A percentile compares a stretch with the other conserved stretches of the same genome.
Evolutionary conservation across 2,329 filamentous ascomycete genomes (phyloP).

Genomic region (Aspergillus persii): DNA sequence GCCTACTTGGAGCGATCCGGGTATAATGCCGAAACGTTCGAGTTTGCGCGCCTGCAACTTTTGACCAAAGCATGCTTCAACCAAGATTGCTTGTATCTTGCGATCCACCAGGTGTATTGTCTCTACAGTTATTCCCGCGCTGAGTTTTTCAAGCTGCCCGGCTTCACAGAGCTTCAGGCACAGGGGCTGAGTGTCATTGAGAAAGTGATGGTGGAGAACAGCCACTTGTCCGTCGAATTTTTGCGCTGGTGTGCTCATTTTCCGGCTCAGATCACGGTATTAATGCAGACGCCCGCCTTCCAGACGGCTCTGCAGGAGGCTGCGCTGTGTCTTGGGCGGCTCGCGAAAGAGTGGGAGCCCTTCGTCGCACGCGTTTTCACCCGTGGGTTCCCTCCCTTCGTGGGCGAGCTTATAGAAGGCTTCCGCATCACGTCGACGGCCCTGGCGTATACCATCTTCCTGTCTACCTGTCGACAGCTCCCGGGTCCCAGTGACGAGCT

Average conservation of each 20-base stretch:
- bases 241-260: conserved; percentile 50
- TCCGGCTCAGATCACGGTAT: conserved; percentile 38
- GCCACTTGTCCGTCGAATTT: conserved; percentile 37
- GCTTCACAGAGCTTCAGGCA: conserved; percentile 29
- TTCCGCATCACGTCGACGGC: conserved; percentile 52
- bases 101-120: conserved; percentile 65
- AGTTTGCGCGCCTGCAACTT: conserved; percentile 50
- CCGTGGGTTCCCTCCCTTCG: conserved; percentile 54
- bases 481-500: conserved; percentile 13
- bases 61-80: conserved; percentile 56
- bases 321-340: conserved; percentile 43
- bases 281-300: conserved; percentile 35
- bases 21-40: conserved; percentile 38
- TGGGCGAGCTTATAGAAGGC: conserved; percentile 52
- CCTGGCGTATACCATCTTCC: conserved; percentile 56
- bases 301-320: conserved; percentile 37
- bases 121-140: conserved; percentile 47
- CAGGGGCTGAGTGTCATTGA: conserved; percentile 38
- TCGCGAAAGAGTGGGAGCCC: conserved; percentile 44
- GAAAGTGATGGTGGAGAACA: conserved; percentile 49
- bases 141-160: conserved; percentile 38
- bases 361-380: conserved; percentile 33
- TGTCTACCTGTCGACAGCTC: conserved; percentile 30
- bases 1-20: conserved; percentile 15
- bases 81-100: conserved; percentile 63